phyloP scores from a whole-genome alignment of 495 filamentous ascomycete genomes.

The Penicillium angulare region DNA sequence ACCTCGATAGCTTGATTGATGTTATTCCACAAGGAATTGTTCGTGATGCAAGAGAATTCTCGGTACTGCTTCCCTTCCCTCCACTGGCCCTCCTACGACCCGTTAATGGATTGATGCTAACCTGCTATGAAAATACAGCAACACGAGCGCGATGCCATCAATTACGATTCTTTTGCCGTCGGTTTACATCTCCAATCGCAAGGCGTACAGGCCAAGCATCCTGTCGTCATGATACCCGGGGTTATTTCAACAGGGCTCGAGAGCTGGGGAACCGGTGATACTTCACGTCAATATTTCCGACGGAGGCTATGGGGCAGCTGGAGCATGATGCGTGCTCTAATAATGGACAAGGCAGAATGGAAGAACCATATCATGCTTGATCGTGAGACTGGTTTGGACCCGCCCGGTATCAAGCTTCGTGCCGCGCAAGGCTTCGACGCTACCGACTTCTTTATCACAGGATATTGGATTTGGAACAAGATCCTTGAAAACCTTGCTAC shows the following conservation, averaged over 20 bases:
- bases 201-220: constrained; percentile 78
- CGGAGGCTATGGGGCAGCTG: constrained; percentile 95
- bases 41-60: constrained; percentile 77
- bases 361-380: constrained; percentile 97
- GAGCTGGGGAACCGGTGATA: constrained; percentile 85
- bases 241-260: constrained; percentile 97
- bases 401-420: constrained; percentile 86
- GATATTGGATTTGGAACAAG: constrained; percentile 99
- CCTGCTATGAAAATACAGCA: constrained; percentile 45
- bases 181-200: constrained; percentile 80
- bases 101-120: no score
- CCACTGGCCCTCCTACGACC: no score
- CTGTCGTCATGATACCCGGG: constrained; percentile 94
- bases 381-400: constrained; percentile 85
- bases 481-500: constrained; percentile 94
- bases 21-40: constrained; percentile 79
- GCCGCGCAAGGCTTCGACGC: constrained; percentile 98
- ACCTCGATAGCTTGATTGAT: constrained; percentile 78
- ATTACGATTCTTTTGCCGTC: constrained; percentile 90
- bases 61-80: constrained; percentile 48
- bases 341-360: constrained; percentile 90
- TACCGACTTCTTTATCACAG: constrained; percentile 81
- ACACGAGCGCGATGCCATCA: constrained; percentile 80
- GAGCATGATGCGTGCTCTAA: constrained; percentile 95
- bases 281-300: constrained; percentile 84